Evolutionary conservation across 805 yeast species (phyloP).

Genomic region (Lachancea sp.): DNA sequence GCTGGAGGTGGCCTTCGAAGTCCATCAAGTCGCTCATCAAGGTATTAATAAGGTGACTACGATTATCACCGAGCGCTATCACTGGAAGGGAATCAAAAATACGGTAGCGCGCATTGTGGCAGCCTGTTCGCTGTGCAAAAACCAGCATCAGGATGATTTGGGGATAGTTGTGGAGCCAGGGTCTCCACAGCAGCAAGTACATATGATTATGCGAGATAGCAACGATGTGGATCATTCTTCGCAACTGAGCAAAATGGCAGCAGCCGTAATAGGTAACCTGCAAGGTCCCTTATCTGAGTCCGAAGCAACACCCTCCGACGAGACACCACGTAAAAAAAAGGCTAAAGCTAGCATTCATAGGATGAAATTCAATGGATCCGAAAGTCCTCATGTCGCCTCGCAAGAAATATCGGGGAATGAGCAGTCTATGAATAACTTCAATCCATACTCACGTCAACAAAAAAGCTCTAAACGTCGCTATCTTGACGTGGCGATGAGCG

Average conservation of each 20-base stretch:
- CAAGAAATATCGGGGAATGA: conserved; percentile 10
- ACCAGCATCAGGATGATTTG: conserved; percentile 25
- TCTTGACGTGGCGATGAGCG: conserved; percentile 15
- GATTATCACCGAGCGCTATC: conserved; percentile 68
- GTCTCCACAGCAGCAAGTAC: conserved; percentile 11
- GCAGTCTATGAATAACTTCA: conserved; percentile 24
- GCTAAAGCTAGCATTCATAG: conserved; percentile 5
- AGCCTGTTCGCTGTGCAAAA: conserved; percentile 69
- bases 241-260: conserved; percentile 23
- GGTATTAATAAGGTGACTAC: conserved; percentile 89
- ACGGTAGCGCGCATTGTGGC: conserved; percentile 76
- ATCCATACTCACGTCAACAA: conserved; percentile 23
- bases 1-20: conserved; percentile 60
- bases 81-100: conserved; percentile 87
- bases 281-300: conserved; percentile 11
- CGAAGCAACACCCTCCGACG: conserved; percentile 15
- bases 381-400: not conserved
- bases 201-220: conserved; percentile 3
- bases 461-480: conserved; percentile 17
- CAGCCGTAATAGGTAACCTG: conserved; percentile 23
- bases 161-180: conserved; percentile 10
- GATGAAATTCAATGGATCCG: conserved; percentile 3
- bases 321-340: conserved; percentile 1
- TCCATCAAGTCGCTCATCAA: conserved; percentile 65
- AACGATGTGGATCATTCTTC: conserved; percentile 18